Conservation (phyloP, 192 early-diverging fungal species). For the Mycoemilia scoparia region DNA sequence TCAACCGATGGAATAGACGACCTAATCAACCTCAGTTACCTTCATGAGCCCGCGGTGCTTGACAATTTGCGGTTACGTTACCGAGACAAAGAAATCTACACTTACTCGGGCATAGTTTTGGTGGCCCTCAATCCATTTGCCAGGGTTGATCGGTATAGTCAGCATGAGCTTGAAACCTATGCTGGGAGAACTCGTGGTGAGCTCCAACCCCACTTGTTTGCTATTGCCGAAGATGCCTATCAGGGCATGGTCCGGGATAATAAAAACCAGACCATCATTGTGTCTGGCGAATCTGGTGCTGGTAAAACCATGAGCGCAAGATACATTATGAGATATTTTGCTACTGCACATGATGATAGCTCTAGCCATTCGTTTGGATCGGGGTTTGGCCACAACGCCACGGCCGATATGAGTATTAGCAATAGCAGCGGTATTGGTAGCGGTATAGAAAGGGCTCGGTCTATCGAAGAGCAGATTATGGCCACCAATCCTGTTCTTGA, state of each 20-base stretch:
- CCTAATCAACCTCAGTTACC: conserved; percentile 81
- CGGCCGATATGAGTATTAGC: not conserved
- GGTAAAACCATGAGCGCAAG: conserved; percentile 94
- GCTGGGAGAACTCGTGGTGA: conserved; percentile 84
- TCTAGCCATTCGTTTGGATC: conserved; percentile 16
- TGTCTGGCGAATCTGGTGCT: conserved; percentile 91
- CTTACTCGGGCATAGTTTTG: conserved; percentile 95
- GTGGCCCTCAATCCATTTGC: conserved; percentile 96
- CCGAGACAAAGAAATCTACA: conserved; percentile 87
- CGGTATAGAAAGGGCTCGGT: conserved; percentile 38
- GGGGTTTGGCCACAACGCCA: conserved; percentile 1
- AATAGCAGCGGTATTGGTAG: conserved; percentile 10
- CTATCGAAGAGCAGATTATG: conserved; percentile 65
- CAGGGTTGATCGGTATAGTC: conserved; percentile 72
- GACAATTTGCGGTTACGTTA: conserved; percentile 85
- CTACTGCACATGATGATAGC: conserved; percentile 53
- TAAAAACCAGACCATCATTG: conserved; percentile 94
- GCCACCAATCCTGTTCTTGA: conserved; percentile 99
- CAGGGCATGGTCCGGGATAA: conserved; percentile 83
- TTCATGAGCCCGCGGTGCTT: conserved; percentile 90
- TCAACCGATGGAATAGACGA: conserved; percentile 77
- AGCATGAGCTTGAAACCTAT: conserved; percentile 82
- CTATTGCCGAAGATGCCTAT: conserved; percentile 96
- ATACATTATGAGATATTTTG: conserved; percentile 97
- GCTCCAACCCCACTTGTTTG: conserved; percentile 95